These are phyloP conservation scores for Botrytis deweyae DNA, from an alignment of 2,329 filamentous ascomycete species.

Conservation along the genomic window DNA sequence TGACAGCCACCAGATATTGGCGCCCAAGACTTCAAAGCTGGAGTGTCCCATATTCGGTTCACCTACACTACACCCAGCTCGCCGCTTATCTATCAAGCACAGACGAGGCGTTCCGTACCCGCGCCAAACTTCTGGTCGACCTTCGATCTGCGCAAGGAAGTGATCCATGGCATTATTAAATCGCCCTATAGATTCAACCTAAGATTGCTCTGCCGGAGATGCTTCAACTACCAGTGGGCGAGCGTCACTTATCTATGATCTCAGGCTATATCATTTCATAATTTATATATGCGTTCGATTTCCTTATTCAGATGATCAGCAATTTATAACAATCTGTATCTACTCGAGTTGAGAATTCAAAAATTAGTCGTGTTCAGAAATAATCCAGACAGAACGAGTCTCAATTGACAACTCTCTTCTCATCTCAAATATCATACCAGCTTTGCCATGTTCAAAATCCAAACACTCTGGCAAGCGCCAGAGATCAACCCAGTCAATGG, in stretches of 20 bases:
- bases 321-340: not conserved
- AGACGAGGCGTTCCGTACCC: not conserved
- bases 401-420: not conserved
- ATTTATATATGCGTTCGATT: conserved; percentile 9
- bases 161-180: not conserved
- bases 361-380: not conserved
- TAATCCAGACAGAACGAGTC: not conserved
- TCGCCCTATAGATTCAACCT: not conserved
- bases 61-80: not conserved
- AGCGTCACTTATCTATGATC: not conserved
- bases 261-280: not conserved
- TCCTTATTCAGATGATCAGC: not conserved
- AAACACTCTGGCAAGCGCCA: conserved; percentile 35
- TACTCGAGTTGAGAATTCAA: not conserved
- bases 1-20: not conserved
- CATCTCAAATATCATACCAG: not conserved
- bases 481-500: conserved; percentile 71
- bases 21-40: not conserved
- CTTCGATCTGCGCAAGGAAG: not conserved
- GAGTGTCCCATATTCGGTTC: not conserved
- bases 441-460: conserved; percentile 27
- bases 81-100: conserved; percentile 7
- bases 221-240: conserved; percentile 7
- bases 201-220: conserved; percentile 10
- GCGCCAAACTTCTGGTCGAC: not conserved